A percentile compares a stretch with the other conserved stretches of the same genome.
These are phyloP conservation scores for Brassica hybrid DNA, from an alignment of 441 rosid genomes.

Conservation along the genomic window DNA sequence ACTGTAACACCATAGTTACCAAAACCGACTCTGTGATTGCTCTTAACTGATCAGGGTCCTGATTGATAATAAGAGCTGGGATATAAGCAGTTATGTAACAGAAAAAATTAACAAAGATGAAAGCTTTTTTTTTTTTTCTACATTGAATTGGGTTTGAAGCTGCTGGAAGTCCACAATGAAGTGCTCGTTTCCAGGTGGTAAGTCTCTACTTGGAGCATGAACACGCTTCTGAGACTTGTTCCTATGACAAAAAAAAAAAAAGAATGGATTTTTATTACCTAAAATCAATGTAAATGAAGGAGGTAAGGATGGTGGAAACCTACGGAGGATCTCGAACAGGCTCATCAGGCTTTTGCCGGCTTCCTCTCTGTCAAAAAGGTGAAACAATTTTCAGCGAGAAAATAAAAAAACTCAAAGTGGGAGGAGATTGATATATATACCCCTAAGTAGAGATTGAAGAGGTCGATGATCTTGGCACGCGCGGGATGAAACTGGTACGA, in stretches of 20 bases:
- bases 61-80: constrained; percentile 34
- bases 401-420: not conserved
- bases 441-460: constrained; percentile 85
- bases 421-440: constrained; percentile 38
- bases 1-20: constrained; percentile 77
- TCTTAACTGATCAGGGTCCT: constrained; percentile 93
- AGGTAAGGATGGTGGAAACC: constrained; percentile 34
- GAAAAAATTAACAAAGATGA: not conserved
- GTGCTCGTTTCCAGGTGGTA: constrained; percentile 91
- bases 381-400: constrained; percentile 5
- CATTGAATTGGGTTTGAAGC: constrained; percentile 75
- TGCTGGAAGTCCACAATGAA: constrained; percentile 87
- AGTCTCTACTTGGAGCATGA: constrained; percentile 77
- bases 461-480: constrained; percentile 69
- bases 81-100: not conserved
- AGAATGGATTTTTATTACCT: not conserved
- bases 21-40: constrained; percentile 81
- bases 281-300: constrained; percentile 3
- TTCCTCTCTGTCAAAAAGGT: constrained; percentile 58
- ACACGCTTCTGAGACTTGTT: constrained; percentile 89
- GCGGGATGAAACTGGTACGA: constrained; percentile 72
- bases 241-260: not conserved
- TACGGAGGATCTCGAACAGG: constrained; percentile 78
- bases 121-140: not conserved
- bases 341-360: constrained; percentile 74